Base-by-base conservation (phyloP, 2,329 filamentous ascomycete genomes). In the Xylaria sp. region DNA sequence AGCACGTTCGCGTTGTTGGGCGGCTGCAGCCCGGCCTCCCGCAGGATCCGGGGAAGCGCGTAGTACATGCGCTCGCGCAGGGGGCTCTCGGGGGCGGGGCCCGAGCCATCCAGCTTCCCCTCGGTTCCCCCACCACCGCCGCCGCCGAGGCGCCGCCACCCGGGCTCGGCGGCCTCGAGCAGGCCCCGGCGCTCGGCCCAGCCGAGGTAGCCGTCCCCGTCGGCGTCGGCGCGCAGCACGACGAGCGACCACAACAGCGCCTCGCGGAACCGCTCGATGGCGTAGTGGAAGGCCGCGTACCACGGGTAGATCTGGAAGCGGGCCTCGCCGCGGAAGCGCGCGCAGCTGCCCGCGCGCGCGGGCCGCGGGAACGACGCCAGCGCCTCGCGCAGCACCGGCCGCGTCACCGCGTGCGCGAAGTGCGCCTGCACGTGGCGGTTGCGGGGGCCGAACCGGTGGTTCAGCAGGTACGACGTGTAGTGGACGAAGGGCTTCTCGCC, bases 401-500 rank as follows among this genome's bases (percentile, higher is more conserved):
- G 69, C 3, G 72, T 74, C 2, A 76, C 57, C 1, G 74, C 76
- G 52, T 77, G 74, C 1, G 68, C 69, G 45, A 77, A 76, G 53
- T 76, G 74, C 1, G 72, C 70, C 50, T 77, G 74, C 5, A 73
- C 74, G 50, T 72, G 73, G 26, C 74, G 71, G 50, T 75, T 71
- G n/a, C 74, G 72, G 16, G 71, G 65, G n/a, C 74, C 74, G 54
- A 77, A 77, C 2, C 74, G 65, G n/a, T 72, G 69, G 55, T 77
- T 77, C 7, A 76, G 62, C 16, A 77, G 66, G 67, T 73, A 77
- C 0, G 74, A 76, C 0, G 74, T 76, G 63, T 76, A 76, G 48
- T 75, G 74, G 7, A 74, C 66, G 52, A 73, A 76, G 1, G 74
- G 74, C 60, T 76, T 76, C 57, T 77, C 74, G 39, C 74, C 74